Base-by-base conservation (phyloP, 805 yeast species). In the Alloascoidea africana region DNA sequence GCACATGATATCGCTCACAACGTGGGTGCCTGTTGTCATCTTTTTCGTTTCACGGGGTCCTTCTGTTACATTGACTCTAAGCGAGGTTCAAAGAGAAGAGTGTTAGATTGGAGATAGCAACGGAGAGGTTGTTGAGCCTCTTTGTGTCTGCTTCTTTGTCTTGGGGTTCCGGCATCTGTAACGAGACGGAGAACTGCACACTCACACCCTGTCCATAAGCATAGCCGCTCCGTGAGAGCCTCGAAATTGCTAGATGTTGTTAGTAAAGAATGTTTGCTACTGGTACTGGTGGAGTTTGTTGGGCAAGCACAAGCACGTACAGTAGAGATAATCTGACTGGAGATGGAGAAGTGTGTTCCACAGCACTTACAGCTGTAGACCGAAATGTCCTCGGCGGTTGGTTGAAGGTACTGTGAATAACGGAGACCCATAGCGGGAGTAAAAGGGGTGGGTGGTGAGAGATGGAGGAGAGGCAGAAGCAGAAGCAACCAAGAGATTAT, bases 11-110 rank as follows among this genome's bases (percentile, higher is more conserved):
- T 73, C 77, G 42, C 73, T 65, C 2, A 77, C 80, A 0, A 60
- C 47, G 45, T 73, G 76, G 16, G 49, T 50, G 1, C 84, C 85
- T 1, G 83, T 75, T 18, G 67, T 58, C 83, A 77, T 76, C 30
- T 59, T 50, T 27, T 71, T 55, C 13, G 54, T 55, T 41, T 59
- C 68, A 2, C 52, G 44, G 6, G 48, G 48, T 1, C 62, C 61
- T 30, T 53, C 57, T 5, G 54, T 51, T 33, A 62, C 59, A 46
- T 71, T 71, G 33, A 63, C 65, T 14, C 58, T 54, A 34, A 13
- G 16, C n/a, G 16, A 17, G 3, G 37, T n/a, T 15, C 16, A 14
- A 14, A 18, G 15, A 13, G 27, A 36, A 17, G 17, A 15, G 4
- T 27, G 34, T 23, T 34, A 35, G 41, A 6, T 3, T n/a, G 16